A percentile compares a stretch with the other conserved stretches of the same genome.
Evolutionary conservation across 768 basidiomycete genomes (phyloP).

Genomic region (Mycena albidolilacea): DNA sequence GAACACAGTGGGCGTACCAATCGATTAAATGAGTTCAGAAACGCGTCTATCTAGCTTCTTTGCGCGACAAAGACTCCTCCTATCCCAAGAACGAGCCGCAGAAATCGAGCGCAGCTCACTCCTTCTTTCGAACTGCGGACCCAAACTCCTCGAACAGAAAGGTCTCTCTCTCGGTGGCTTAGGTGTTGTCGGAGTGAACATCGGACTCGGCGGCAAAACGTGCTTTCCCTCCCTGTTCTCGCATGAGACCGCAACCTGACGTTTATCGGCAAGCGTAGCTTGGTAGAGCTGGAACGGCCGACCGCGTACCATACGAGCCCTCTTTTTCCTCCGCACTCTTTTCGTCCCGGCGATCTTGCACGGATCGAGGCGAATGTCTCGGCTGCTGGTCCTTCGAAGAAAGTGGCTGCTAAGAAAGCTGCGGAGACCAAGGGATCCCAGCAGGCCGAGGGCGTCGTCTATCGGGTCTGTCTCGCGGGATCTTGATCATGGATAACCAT

Average conservation of each 20-base stretch:
- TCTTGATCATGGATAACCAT: background rate
- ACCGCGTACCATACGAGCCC: conserved; percentile 81
- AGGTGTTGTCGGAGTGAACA: conserved; percentile 76
- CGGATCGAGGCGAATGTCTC: conserved; percentile 82
- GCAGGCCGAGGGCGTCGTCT: conserved; percentile 86
- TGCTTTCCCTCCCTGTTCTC: conserved; percentile 50
- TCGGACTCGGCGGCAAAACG: conserved; percentile 96
- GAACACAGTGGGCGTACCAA: background rate
- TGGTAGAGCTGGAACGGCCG: conserved; percentile 90
- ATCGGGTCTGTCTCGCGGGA: conserved; percentile 67
- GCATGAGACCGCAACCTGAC: conserved; percentile 40
- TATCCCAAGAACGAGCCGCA: conserved; percentile 82
- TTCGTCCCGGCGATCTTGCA: conserved; percentile 93
- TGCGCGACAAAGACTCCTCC: conserved; percentile 74
- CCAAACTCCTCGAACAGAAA: conserved; percentile 88
- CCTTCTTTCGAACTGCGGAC: conserved; percentile 85
- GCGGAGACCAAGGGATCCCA: conserved; percentile 57
- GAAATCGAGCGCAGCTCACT: conserved; percentile 87
- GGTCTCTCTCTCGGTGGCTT: conserved; percentile 87
- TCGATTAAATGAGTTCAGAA: conserved; percentile 38
- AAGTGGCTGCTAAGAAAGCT: conserved; percentile 60
- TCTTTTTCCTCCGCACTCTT: conserved; percentile 87
- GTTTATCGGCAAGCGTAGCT: conserved; percentile 62
- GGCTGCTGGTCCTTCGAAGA: conserved; percentile 55
- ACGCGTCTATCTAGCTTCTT: conserved; percentile 71